A percentile compares a stretch with the other conserved stretches of the same genome.
Evolutionary conservation across 2,329 filamentous ascomycete species (phyloP).

Genomic region (Hypoxylon sp.): DNA sequence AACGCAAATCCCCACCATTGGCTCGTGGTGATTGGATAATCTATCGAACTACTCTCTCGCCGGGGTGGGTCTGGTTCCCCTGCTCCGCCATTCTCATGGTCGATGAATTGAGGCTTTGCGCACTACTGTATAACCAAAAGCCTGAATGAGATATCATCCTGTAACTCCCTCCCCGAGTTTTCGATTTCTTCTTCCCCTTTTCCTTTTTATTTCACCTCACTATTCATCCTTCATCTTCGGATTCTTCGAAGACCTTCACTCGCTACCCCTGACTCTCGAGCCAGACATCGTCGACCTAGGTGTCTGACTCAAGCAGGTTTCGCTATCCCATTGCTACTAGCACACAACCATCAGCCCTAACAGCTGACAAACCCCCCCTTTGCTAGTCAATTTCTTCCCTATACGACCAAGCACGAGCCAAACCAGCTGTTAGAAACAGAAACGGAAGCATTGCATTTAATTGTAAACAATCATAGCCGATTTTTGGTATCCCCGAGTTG

Average conservation of each 20-base stretch:
- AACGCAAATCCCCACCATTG: slow-evolving; percentile 2
- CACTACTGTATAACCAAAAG: slow-evolving; percentile 38
- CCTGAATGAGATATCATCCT: slow-evolving; percentile 46
- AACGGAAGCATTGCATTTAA: slow-evolving; percentile 10
- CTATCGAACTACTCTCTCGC: slow-evolving; percentile 27
- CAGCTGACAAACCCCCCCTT: slow-evolving; percentile 6
- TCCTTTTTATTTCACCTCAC: slow-evolving; percentile 30
- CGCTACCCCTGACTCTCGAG: slow-evolving; percentile 23
- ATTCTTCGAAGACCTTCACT: slow-evolving; percentile 31
- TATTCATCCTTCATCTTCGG: slow-evolving; percentile 10
- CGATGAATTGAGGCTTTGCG: slow-evolving; percentile 40
- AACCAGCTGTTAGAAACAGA: neutral
- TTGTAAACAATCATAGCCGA: slow-evolving; percentile 2
- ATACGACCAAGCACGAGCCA: slow-evolving; percentile 17
- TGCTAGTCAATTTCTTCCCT: slow-evolving; percentile 7
- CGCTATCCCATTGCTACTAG: neutral
- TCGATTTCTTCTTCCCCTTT: slow-evolving; percentile 20
- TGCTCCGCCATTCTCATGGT: slow-evolving; percentile 37
- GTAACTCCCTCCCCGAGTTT: slow-evolving; percentile 46
- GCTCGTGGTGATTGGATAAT: slow-evolving; percentile 32
- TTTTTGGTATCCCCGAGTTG: slow-evolving; percentile 24
- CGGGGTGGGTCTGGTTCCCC: slow-evolving; percentile 28
- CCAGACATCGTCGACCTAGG: slow-evolving; percentile 31
- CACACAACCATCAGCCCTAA: slow-evolving; percentile 9
- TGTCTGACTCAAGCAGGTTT: slow-evolving; percentile 28